phyloP scores from a whole-genome alignment of 129 eudicot species.

The Erigeron canadensis region DNA sequence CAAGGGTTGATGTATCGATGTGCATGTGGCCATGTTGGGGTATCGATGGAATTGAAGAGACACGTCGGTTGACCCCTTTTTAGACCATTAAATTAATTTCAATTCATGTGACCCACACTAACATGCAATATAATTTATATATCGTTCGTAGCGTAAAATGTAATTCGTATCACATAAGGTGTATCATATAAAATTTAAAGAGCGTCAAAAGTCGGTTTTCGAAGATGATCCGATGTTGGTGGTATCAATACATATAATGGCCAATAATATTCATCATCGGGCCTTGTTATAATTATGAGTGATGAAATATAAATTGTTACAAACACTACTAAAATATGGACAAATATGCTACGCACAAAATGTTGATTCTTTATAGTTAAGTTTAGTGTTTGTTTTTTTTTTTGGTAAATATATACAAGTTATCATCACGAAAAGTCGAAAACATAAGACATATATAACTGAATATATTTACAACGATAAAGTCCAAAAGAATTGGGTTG shows the following conservation, averaged over 20 bases:
- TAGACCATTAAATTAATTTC: constrained; percentile 6
- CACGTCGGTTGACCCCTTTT: constrained; percentile 31
- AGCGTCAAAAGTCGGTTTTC: constrained; percentile 10
- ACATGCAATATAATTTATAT: neutral
- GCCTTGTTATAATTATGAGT: neutral
- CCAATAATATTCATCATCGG: constrained; percentile 3
- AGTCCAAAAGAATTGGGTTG: too few relatives aligned
- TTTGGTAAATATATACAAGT: too few relatives aligned
- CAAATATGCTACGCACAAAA: too few relatives aligned
- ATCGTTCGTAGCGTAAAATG: constrained; percentile 18
- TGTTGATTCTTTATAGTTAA: too few relatives aligned
- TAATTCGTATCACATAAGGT: neutral
- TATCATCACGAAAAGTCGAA: too few relatives aligned
- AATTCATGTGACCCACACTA: constrained; percentile 25
- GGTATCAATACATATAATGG: constrained; percentile 16
- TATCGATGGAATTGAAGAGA: constrained; percentile 33
- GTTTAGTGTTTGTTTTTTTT: too few relatives aligned
- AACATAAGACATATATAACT: too few relatives aligned
- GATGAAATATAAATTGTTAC: too few relatives aligned
- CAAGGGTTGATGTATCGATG: constrained; percentile 33
- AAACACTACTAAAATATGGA: too few relatives aligned
- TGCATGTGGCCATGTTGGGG: constrained; percentile 39
- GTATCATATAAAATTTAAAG: neutral
- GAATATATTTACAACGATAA: too few relatives aligned
- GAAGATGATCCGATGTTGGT: constrained; percentile 26